phyloP scores from a whole-genome alignment of 176 grass and related monocot genomes.

The Avena atlantica region DNA sequence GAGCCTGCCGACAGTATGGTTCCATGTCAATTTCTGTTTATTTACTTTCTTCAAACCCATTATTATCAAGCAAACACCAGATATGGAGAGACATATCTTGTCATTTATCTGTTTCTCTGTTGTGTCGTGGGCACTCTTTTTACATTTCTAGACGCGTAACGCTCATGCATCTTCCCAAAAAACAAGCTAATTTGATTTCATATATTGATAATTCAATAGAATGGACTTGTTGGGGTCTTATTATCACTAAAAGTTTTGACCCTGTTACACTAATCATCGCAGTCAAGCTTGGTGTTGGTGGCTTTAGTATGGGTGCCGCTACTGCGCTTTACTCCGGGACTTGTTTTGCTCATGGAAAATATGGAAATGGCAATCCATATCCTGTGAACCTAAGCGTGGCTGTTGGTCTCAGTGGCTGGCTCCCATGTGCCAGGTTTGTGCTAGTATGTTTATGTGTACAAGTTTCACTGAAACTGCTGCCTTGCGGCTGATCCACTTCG shows the following conservation, averaged over 20 bases:
- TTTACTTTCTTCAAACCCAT: conserved; percentile 19
- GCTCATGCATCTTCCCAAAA: background rate
- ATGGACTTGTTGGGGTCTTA: background rate
- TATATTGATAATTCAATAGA: background rate
- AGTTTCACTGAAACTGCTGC: background rate
- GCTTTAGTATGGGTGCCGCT: conserved; percentile 98
- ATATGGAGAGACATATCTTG: background rate
- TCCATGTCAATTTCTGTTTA: background rate
- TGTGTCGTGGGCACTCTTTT: background rate
- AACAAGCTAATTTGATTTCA: conserved; percentile 20
- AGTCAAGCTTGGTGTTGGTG: conserved; percentile 95
- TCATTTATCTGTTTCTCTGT: background rate
- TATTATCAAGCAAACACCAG: conserved; percentile 3
- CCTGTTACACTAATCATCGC: conserved; percentile 32
- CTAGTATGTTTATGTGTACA: conserved; percentile 25
- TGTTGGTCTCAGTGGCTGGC: conserved; percentile 96
- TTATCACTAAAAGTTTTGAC: conserved; percentile 32
- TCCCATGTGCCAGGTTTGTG: conserved; percentile 84
- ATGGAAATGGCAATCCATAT: conserved; percentile 91
- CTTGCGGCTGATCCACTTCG: background rate
- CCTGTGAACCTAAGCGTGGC: conserved; percentile 75
- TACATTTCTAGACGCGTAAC: background rate
- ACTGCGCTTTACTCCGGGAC: conserved; percentile 89
- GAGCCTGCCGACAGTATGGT: conserved; percentile 87
- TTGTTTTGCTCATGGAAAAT: conserved; percentile 89